Conservation (phyloP, 2,329 filamentous ascomycete species). For the Aspergillus sp. region DNA sequence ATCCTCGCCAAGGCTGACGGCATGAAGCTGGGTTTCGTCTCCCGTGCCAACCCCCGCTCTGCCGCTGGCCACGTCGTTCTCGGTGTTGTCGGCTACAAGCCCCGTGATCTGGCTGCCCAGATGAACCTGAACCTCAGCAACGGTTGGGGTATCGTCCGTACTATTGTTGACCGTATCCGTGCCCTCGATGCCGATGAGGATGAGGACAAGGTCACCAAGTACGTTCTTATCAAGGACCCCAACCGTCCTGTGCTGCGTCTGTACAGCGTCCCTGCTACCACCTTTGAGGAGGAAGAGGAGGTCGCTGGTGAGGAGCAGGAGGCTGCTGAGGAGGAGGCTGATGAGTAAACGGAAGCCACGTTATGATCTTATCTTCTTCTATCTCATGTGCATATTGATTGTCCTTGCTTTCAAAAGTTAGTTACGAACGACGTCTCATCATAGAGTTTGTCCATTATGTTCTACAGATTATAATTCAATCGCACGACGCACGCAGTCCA, state of each 20-base stretch:
- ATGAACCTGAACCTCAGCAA: conserved; percentile 98
- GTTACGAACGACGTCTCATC: neutral
- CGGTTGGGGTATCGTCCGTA: conserved; percentile 98
- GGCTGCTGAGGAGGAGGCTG: conserved; percentile 56
- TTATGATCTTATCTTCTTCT: neutral
- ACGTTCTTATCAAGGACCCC: conserved; percentile 74
- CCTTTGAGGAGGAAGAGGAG: conserved; percentile 87
- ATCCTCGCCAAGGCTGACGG: conserved; percentile 96
- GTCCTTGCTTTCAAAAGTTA: neutral
- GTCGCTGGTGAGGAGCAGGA: conserved; percentile 59
- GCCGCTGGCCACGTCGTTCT: conserved; percentile 94
- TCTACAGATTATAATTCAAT: too few species aligned
- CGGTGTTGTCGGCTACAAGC: conserved; percentile 96
- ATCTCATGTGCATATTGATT: neutral
- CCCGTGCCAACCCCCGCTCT: conserved; percentile 85
- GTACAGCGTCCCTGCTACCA: conserved; percentile 84
- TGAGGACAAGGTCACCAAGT: conserved; percentile 49
- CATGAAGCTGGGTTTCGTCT: conserved; percentile 99
- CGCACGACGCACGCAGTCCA: too few species aligned
- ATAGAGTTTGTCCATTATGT: neutral
- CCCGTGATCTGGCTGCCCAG: conserved; percentile 91
- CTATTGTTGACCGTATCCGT: conserved; percentile 81
- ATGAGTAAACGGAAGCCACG: conserved; percentile 24
- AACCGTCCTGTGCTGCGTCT: conserved; percentile 94
- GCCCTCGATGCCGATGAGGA: conserved; percentile 45